phyloP scores from a whole-genome alignment of 352 stramenopile genomes.

The Pythium biforme region DNA sequence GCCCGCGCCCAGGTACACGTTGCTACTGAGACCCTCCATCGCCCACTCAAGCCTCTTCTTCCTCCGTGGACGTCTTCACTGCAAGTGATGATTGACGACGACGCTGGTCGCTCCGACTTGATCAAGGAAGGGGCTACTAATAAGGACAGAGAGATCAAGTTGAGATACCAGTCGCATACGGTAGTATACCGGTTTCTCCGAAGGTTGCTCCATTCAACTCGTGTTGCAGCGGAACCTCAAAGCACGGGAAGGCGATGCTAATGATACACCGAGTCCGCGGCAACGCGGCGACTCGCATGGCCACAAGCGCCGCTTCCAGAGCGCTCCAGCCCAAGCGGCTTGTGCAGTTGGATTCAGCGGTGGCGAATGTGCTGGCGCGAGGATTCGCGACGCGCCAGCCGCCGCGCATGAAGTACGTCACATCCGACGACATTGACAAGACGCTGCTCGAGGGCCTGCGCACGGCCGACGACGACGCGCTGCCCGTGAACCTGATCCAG shows the following conservation, averaged over 20 bases:
- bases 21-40: constrained; percentile 47
- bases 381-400: constrained; percentile 2
- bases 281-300: neutral
- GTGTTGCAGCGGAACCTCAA: neutral
- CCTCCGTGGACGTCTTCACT: neutral
- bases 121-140: constrained; percentile 5
- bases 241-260: neutral
- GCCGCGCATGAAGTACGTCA: constrained; percentile 54
- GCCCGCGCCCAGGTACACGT: constrained; percentile 53
- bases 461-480: constrained; percentile 57
- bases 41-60: constrained; percentile 1
- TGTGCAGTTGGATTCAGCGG: neutral
- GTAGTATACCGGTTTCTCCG: constrained; percentile 3
- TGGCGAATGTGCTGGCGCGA: neutral
- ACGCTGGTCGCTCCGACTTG: constrained; percentile 5
- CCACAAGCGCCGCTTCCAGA: neutral
- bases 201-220: constrained; percentile 1
- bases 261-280: constrained; percentile 1
- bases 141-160: no score
- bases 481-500: constrained; percentile 78
- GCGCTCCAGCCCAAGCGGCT: neutral
- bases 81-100: neutral
- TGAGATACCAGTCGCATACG: neutral
- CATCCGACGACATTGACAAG: constrained; percentile 61
- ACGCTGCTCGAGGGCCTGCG: constrained; percentile 59